Evolutionary conservation across 805 yeast species (phyloP).

Genomic region (Nakazawaea ernobii): DNA sequence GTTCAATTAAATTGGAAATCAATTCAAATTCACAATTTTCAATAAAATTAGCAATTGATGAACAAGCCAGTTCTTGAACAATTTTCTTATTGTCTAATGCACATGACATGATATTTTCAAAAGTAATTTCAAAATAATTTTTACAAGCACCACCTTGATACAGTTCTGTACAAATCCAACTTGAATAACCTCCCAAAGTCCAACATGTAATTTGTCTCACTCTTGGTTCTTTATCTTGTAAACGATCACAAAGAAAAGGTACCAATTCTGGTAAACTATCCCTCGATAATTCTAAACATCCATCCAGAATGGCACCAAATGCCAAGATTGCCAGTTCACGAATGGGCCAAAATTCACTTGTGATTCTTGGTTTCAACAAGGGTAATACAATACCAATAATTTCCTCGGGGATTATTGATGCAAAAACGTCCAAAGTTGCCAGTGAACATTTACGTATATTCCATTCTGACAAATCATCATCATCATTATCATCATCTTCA

Average conservation of each 20-base stretch:
- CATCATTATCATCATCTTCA: conserved; percentile 71
- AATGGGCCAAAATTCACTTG: conserved; percentile 74
- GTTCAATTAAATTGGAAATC: conserved; percentile 57
- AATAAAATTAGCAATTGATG: conserved; percentile 77
- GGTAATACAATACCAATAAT: conserved; percentile 72
- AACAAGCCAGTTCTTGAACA: conserved; percentile 94
- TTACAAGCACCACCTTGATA: conserved; percentile 56
- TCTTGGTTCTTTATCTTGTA: conserved; percentile 70
- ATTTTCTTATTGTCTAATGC: conserved; percentile 79
- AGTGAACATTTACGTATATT: conserved; percentile 91
- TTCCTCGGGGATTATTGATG: conserved; percentile 59
- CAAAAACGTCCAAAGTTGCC: conserved; percentile 80
- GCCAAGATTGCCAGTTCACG: conserved; percentile 93
- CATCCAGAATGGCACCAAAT: conserved; percentile 90
- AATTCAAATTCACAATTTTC: conserved; percentile 65
- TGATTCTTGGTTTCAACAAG: conserved; percentile 62
- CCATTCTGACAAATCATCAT: conserved; percentile 74
- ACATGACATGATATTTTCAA: conserved; percentile 69
- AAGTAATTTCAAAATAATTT: conserved; percentile 66
- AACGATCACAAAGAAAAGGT: conserved; percentile 77
- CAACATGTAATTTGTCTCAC: conserved; percentile 94
- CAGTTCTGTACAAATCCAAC: conserved; percentile 76
- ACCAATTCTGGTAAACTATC: conserved; percentile 74
- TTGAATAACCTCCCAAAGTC: conserved; percentile 83
- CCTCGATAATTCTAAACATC: conserved; percentile 67